Percentiles rank a stretch among this genome's conserved stretches.
phyloP scores from a whole-genome alignment of 768 basidiomycete genomes.

The Cubamyces sp. region DNA sequence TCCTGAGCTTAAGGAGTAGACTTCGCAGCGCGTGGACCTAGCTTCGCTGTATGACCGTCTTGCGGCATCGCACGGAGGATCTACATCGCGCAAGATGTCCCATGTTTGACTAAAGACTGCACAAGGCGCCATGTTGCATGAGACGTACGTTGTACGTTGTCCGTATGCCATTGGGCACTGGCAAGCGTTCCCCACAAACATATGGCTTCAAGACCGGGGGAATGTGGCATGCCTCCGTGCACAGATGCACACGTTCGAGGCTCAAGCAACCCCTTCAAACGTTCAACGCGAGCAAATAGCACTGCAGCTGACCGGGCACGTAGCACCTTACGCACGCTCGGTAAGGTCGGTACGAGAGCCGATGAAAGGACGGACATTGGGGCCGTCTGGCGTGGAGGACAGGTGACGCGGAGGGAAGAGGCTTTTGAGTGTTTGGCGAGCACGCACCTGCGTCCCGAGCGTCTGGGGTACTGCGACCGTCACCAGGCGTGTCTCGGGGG shows the following conservation, averaged over 20 bases:
- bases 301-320: constrained; percentile 15
- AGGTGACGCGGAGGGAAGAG: constrained; percentile 14
- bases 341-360: constrained; percentile 11
- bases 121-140: too few species aligned
- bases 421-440: constrained; percentile 1
- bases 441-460: constrained; percentile 15
- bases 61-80: too few species aligned
- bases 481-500: background rate
- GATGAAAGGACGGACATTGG: background rate
- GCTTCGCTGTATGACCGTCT: too few species aligned
- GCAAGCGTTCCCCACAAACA: too few species aligned
- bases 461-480: background rate
- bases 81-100: too few species aligned
- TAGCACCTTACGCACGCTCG: constrained; percentile 5
- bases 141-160: too few species aligned
- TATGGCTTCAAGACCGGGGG: background rate
- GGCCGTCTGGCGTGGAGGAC: background rate
- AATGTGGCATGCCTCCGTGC: background rate
- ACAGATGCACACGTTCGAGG: constrained; percentile 13
- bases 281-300: background rate
- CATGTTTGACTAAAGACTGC: too few species aligned
- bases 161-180: too few species aligned
- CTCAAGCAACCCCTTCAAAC: background rate
- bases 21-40: too few species aligned
- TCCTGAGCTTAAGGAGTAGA: too few species aligned